Base-by-base conservation (phyloP, 768 basidiomycete species). In the Dictyophora rubrovolvata region DNA sequence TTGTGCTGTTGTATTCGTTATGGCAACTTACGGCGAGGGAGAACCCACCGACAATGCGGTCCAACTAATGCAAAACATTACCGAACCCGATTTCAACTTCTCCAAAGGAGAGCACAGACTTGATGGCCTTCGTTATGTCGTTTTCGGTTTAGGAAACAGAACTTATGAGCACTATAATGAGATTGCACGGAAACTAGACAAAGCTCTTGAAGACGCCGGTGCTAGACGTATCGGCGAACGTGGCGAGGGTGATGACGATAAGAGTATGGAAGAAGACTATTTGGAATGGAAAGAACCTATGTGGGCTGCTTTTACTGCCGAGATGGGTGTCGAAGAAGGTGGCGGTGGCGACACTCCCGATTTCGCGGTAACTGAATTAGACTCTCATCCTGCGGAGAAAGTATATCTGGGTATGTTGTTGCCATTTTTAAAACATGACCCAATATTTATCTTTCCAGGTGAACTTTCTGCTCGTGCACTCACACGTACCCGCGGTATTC, bases 201-300 rank as follows among this genome's bases (percentile, higher is more conserved):
- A 77, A 1, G 72, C 81, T 28, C 73, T 99, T 60, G 71, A 80
- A 5, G 82, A 85, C 68, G 85, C 93, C 77, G 95, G 93, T 28
- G 96, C 83, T 20, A 70, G 76, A 56, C 84, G 92, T 55, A 88
- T 98, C 36, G 93, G 93, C 48, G 85, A 87, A 69, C 79, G 87
- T 42, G 95, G 95, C 10, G 94, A 98, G 72, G 95, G 95, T 63
- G 96, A 99, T 68, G 95, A 99, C 68, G 96, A 99, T 73, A 96
- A 96, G 78, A 93, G 89, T 69, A 97, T 99, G 94, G 95, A 99
- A 71, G 95, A 99, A 75, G 95, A 99, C 71, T 99, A 98, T 70
- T 82, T 99, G 12, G 93, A 91, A 66, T 99, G 95, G 95, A 99
- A 98, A 72, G 95, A 99, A 68, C 80, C 79, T 65, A 94, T 98